Evolutionary conservation across 2,329 filamentous ascomycete species (phyloP).

Genomic region (Hyphodiscus sp.): DNA sequence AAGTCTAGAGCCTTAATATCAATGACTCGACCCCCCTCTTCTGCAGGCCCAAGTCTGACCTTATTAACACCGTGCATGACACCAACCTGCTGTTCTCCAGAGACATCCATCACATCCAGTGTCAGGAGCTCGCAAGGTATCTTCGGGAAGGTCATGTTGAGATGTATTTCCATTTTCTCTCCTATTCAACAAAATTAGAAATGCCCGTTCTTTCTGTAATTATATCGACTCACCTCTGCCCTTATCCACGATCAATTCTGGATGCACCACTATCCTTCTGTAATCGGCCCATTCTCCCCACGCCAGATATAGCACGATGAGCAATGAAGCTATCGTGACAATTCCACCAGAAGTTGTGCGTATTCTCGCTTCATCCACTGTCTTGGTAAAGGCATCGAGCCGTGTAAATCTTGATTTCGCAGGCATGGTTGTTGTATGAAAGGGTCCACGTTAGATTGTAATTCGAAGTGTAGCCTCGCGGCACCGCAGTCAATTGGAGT

Average conservation of each 20-base stretch:
- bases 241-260: constrained; percentile 94
- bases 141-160: constrained; percentile 93
- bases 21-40: constrained; percentile 71
- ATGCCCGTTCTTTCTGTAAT: not conserved
- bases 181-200: constrained; percentile 41
- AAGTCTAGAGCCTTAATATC: constrained; percentile 63
- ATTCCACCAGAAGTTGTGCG: constrained; percentile 93
- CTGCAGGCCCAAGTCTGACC: constrained; percentile 67
- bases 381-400: constrained; percentile 98
- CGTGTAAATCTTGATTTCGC: constrained; percentile 89
- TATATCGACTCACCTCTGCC: constrained; percentile 62
- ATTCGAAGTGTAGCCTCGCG: constrained; percentile 15
- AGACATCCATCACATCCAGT: constrained; percentile 98
- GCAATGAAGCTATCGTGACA: constrained; percentile 83
- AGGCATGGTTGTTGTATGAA: constrained; percentile 52
- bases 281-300: constrained; percentile 98
- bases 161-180: constrained; percentile 98
- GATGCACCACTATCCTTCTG: constrained; percentile 74
- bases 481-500: constrained; percentile 12
- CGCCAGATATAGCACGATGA: constrained; percentile 81
- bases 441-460: not conserved
- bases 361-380: constrained; percentile 94
- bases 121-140: constrained; percentile 94
- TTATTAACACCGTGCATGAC: constrained; percentile 91
- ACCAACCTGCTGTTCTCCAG: constrained; percentile 91